phyloP scores from a whole-genome alignment of 2,329 filamentous ascomycete species.

The Hymenoscyphus fructigenus region DNA sequence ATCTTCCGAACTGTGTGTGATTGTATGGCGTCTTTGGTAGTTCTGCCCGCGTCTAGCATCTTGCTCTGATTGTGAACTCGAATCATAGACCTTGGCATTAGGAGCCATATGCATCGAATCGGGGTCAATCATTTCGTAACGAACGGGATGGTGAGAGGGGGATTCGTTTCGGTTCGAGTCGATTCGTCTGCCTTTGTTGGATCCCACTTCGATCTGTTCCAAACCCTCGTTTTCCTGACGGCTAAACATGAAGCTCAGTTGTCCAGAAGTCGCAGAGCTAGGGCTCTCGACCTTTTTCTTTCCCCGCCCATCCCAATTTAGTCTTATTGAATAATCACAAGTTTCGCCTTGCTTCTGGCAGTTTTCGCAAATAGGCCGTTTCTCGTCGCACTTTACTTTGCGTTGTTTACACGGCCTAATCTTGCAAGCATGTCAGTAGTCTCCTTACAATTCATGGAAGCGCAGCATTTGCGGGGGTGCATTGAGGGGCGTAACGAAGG shows the following conservation, averaged over 20 bases:
- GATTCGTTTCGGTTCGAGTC: no score
- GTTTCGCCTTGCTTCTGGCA: slow-evolving; percentile 69
- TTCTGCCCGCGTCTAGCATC: no score
- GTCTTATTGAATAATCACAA: slow-evolving; percentile 78
- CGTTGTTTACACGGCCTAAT: slow-evolving; percentile 74
- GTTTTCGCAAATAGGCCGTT: slow-evolving; percentile 70
- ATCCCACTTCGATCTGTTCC: not conserved
- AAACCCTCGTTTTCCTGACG: slow-evolving; percentile 10
- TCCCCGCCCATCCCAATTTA: slow-evolving; percentile 77
- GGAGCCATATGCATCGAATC: no score
- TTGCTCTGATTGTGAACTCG: no score
- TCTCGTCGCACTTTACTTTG: slow-evolving; percentile 80
- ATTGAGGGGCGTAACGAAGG: not conserved
- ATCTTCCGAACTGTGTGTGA: no score
- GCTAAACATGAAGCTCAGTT: slow-evolving; percentile 21
- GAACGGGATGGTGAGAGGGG: no score
- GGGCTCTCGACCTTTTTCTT: slow-evolving; percentile 52
- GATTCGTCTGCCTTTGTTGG: no score
- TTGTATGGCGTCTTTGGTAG: no score
- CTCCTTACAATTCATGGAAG: not conserved
- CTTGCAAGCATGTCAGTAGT: not conserved
- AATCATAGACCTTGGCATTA: no score
- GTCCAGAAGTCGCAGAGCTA: slow-evolving; percentile 4
- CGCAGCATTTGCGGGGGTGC: not conserved
- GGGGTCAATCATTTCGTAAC: no score